phyloP scores from a whole-genome alignment of 2,329 filamentous ascomycete genomes.

The Fragosphaeria purpurea region DNA sequence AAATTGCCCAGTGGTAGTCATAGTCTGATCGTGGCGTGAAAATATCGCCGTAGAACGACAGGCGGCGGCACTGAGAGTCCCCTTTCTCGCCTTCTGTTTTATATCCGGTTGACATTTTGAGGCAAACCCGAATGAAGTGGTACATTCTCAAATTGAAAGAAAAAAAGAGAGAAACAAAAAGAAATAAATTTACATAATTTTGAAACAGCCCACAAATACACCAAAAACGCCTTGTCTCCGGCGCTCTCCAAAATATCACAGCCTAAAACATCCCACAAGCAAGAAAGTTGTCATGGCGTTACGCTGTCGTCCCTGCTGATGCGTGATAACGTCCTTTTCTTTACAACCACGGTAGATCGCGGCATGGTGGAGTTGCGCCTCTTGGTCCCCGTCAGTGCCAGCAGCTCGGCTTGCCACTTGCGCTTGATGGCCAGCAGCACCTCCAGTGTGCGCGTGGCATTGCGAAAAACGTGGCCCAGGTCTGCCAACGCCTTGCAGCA shows the following conservation, averaged over 20 bases:
- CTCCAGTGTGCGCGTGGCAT: conserved; percentile 1
- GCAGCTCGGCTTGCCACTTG: conserved; percentile 2
- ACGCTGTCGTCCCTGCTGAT: neutral
- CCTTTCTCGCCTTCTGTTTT: neutral
- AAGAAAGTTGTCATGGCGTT: too few species aligned
- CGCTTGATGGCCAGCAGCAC: neutral
- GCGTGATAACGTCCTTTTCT: conserved; percentile 1
- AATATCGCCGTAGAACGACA: too few species aligned
- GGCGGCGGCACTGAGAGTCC: too few species aligned
- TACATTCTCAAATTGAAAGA: neutral
- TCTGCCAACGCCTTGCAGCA: conserved; percentile 4
- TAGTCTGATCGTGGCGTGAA: neutral
- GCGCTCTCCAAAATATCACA: too few species aligned
- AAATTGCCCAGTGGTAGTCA: neutral
- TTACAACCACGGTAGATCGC: neutral
- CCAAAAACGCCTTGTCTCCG: too few species aligned
- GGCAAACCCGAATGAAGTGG: neutral
- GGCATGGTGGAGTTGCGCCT: neutral
- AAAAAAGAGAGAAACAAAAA: too few species aligned
- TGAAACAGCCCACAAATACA: too few species aligned
- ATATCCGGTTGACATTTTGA: neutral
- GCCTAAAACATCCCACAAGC: too few species aligned
- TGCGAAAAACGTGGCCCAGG: neutral
- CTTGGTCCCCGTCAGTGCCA: conserved; percentile 1
- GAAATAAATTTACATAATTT: too few species aligned